Base-by-base conservation (phyloP, 345 rosid species). In the Mallotus nudiflorus region DNA sequence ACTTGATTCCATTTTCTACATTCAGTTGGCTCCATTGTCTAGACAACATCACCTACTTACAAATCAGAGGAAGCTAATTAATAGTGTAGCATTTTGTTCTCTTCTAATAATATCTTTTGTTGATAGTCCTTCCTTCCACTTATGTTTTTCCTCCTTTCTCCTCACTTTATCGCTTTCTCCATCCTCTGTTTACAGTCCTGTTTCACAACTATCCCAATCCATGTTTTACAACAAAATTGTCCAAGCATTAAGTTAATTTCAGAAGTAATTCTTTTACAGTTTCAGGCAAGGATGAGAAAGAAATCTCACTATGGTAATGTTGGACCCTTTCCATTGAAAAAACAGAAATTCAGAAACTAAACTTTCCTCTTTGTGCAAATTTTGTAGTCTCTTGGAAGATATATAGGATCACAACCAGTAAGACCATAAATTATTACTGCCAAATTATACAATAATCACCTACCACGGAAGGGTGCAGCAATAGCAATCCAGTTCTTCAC, bases 401-500 rank as follows among this genome's bases (percentile, higher is more conserved):
- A 39, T 49, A 75, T 44, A 45, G 16, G 10, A 37, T 10, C 15
- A 49, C 6, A 59, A 15, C 12, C 31, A 16, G 40, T 48, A 22
- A 39, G 24, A 15, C 33, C 22, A 25, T 60, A 42, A 13, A 45
- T 5, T 71, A 50, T 2, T 24, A 11, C 20, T 29, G 6, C 49
- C 64, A 44, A 69, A 16, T 59, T 58, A 15, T 20, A 54, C 31
- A 58, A 63, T 37, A 62, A 52, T 45, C 71, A 74, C 81, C 75
- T 69, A 87, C 98, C 98, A 50, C 73, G 88, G 73, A 94, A 94
- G 63, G 98, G 97, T 27, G 97, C 89, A 73, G 98, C 96, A 81
- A 94, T 90, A 22, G 98, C 95, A 76, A 94, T 87, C 98, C 98
- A 94, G 66, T 84, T 94, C 77, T 87, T 83, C 67, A 94, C 96